Evolutionary conservation across 2,329 filamentous ascomycete species (phyloP).

Genomic region (Fusarium pseudonygamai): DNA sequence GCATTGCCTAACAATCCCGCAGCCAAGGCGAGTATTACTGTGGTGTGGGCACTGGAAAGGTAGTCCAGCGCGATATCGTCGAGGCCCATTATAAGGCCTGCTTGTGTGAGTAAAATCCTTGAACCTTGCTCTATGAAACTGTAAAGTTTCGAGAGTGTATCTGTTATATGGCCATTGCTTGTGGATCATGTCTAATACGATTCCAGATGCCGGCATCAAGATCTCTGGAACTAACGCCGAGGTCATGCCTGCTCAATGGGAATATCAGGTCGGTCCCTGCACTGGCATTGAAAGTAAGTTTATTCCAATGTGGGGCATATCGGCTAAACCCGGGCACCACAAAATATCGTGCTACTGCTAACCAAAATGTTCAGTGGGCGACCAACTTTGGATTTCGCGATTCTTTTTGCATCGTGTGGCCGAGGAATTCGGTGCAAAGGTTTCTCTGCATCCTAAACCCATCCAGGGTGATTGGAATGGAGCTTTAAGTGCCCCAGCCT

Average conservation of each 20-base stretch:
- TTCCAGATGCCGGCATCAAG: slow-evolving; percentile 76
- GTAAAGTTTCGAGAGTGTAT: background rate
- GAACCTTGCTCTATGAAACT: background rate
- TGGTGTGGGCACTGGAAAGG: slow-evolving; percentile 63
- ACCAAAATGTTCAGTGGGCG: slow-evolving; percentile 71
- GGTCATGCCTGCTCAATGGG: slow-evolving; percentile 98
- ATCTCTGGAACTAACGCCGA: slow-evolving; percentile 99
- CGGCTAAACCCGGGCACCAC: no score
- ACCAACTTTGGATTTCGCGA: slow-evolving; percentile 90
- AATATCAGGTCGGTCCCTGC: slow-evolving; percentile 96
- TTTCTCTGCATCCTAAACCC: slow-evolving; percentile 95
- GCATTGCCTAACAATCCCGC: slow-evolving; percentile 17
- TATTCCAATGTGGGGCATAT: no score
- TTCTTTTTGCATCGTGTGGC: slow-evolving; percentile 90
- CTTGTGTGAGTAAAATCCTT: no score
- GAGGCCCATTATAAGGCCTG: no score
- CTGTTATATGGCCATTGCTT: no score
- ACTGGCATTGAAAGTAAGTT: slow-evolving; percentile 78
- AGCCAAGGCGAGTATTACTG: slow-evolving; percentile 66
- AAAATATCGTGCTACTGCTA: no score
- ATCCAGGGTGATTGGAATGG: slow-evolving; percentile 95
- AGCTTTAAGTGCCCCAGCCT: background rate
- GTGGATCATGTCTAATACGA: background rate
- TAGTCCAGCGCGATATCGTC: no score
- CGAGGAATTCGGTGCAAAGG: slow-evolving; percentile 96